Evolutionary conservation across 805 yeast genomes (phyloP).

Genomic region (Saturnispora serradocipensis): DNA sequence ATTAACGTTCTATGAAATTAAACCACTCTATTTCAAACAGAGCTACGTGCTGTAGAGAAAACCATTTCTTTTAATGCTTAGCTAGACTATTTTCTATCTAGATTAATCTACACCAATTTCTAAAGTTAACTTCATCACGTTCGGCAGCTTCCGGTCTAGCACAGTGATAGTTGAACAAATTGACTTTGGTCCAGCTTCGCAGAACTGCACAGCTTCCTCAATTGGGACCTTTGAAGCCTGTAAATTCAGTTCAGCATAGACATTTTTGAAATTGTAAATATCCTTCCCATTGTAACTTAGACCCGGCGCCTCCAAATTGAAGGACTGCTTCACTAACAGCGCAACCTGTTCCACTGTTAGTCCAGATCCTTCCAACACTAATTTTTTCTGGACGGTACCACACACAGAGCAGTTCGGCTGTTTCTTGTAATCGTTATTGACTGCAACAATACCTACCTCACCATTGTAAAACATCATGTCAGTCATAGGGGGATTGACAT

Average conservation of each 20-base stretch:
- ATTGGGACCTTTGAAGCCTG: not conserved
- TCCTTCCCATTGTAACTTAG: constrained; percentile 18
- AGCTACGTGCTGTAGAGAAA: not conserved
- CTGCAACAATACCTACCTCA: constrained; percentile 65
- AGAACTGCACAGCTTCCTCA: not conserved
- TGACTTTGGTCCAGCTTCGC: not conserved
- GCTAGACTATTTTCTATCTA: not conserved
- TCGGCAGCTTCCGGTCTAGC: constrained; percentile 12
- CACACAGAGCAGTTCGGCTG: constrained; percentile 69
- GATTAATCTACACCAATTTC: not conserved
- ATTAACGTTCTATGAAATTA: too few relatives aligned
- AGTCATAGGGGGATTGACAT: constrained; percentile 53
- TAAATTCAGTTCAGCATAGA: not conserved
- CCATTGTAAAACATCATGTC: constrained; percentile 89
- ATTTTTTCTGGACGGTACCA: constrained; percentile 30
- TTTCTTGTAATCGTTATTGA: constrained; percentile 56
- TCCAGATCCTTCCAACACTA: constrained; percentile 13
- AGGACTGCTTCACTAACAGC: constrained; percentile 9
- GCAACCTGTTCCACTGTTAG: constrained; percentile 15
- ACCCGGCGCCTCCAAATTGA: constrained; percentile 14
- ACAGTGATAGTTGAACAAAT: constrained; percentile 5
- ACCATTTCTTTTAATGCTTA: not conserved
- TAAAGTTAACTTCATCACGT: constrained; percentile 9
- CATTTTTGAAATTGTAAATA: constrained; percentile 19
- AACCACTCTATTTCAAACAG: not conserved